A percentile compares a stretch with the other conserved stretches of the same genome.
Evolutionary conservation across 73 alveolate genomes (phyloP).

Genomic region (Paramecium sexaurelia): DNA sequence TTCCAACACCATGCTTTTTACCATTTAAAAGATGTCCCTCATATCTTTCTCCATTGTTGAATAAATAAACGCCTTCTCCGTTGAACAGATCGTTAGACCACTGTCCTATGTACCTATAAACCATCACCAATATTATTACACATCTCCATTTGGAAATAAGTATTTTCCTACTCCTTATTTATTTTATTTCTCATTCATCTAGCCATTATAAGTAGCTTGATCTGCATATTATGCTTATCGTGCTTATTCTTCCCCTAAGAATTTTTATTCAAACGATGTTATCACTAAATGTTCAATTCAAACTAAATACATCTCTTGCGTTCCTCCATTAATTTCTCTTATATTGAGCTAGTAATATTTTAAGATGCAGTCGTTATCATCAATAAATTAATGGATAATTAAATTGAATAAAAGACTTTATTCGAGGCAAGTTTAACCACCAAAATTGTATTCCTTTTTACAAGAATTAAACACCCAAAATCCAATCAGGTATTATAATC

Average conservation of each 20-base stretch:
- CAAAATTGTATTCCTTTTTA: neutral
- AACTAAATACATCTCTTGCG: constrained; percentile 21
- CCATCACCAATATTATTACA: neutral
- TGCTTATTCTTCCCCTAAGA: constrained; percentile 24
- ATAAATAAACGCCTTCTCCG: constrained; percentile 65
- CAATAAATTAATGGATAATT: constrained; percentile 3
- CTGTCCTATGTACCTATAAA: constrained; percentile 28
- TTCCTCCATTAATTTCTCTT: constrained; percentile 19
- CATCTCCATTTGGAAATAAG: constrained; percentile 54
- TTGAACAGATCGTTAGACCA: constrained; percentile 67
- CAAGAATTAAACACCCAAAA: neutral
- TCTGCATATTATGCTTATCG: constrained; percentile 32
- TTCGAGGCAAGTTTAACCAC: neutral
- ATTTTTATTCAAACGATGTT: constrained; percentile 7
- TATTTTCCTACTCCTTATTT: constrained; percentile 47
- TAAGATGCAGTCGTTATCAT: constrained; percentile 16
- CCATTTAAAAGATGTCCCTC: constrained; percentile 68
- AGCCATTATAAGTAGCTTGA: constrained; percentile 15
- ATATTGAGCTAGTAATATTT: neutral
- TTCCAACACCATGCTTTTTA: constrained; percentile 66
- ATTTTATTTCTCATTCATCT: constrained; percentile 13
- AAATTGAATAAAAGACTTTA: neutral
- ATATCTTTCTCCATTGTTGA: constrained; percentile 67
- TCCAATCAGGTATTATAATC: neutral
- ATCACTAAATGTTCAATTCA: constrained; percentile 5